Percentiles rank a stretch among this genome's conserved stretches.
These are phyloP conservation scores for Lentinula guzmanii DNA, from an alignment of 768 basidiomycete genomes.

Conservation along the genomic window DNA sequence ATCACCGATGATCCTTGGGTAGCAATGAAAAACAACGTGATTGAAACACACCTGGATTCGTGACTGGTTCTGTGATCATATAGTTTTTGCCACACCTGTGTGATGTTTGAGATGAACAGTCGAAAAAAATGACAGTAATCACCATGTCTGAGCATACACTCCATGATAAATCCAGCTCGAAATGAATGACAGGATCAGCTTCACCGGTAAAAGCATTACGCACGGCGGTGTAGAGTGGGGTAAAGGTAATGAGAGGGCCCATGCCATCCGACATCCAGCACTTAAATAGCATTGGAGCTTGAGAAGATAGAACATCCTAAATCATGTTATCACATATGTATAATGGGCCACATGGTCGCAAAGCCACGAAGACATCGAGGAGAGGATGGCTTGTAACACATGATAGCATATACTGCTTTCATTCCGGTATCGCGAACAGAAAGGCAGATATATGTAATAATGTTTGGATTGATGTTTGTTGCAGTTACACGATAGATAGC, in stretches of 20 bases:
- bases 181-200: not conserved
- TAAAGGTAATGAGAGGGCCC: not conserved
- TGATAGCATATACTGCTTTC: not conserved
- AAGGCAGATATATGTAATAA: too few species aligned
- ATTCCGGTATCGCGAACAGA: not conserved
- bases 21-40: not conserved
- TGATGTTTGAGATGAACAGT: too few species aligned
- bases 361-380: not conserved
- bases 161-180: not conserved
- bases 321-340: not conserved
- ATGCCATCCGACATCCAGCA: not conserved
- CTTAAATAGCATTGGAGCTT: not conserved
- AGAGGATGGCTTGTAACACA: not conserved
- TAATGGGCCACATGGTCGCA: not conserved
- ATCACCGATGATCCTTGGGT: not conserved
- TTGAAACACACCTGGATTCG: conserved; percentile 32
- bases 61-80: conserved; percentile 32
- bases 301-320: not conserved
- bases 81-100: conserved; percentile 35
- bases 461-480: too few species aligned
- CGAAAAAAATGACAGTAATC: not conserved
- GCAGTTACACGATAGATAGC: not conserved
- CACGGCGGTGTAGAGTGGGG: too few species aligned
- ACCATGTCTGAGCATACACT: not conserved
- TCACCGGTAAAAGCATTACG: not conserved